phyloP scores from a whole-genome alignment of 768 basidiomycete genomes.

The Lactarius indigo region DNA sequence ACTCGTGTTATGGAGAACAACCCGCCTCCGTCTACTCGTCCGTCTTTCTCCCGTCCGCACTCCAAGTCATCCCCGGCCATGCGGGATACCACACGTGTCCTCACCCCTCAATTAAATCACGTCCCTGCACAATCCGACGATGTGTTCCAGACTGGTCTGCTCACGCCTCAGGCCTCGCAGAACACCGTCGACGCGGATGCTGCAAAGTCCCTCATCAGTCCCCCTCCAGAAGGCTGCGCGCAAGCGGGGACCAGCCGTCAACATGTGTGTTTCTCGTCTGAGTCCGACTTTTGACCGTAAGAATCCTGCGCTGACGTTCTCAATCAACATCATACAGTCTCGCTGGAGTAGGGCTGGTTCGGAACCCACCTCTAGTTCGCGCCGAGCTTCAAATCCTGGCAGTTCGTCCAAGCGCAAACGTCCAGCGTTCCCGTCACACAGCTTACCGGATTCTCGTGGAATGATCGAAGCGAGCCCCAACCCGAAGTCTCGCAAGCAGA shows the following conservation, averaged over 20 bases:
- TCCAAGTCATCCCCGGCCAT: constrained; percentile 24
- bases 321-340: constrained; percentile 15
- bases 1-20: constrained; percentile 19
- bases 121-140: neutral
- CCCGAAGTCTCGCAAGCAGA: constrained; percentile 56
- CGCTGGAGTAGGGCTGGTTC: constrained; percentile 26
- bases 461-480: constrained; percentile 49
- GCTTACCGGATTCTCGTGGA: constrained; percentile 21
- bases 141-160: constrained; percentile 18
- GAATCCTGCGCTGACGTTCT: constrained; percentile 12
- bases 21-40: constrained; percentile 11
- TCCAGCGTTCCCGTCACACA: constrained; percentile 24
- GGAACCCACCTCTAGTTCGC: constrained; percentile 19
- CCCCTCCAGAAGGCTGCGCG: constrained; percentile 22
- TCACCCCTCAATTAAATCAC: constrained; percentile 14
- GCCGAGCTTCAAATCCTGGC: neutral
- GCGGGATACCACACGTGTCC: constrained; percentile 10
- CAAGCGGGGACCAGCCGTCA: constrained; percentile 2
- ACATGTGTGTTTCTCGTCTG: constrained; percentile 10
- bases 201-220: constrained; percentile 25
- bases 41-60: neutral
- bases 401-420: constrained; percentile 41
- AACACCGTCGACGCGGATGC: constrained; percentile 16
- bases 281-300: constrained; percentile 1
- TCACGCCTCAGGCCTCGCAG: constrained; percentile 22